Percentiles rank a stretch among this genome's conserved stretches.
Conservation (phyloP, 202 grass and related monocot species). For the Musa balbisiana region DNA sequence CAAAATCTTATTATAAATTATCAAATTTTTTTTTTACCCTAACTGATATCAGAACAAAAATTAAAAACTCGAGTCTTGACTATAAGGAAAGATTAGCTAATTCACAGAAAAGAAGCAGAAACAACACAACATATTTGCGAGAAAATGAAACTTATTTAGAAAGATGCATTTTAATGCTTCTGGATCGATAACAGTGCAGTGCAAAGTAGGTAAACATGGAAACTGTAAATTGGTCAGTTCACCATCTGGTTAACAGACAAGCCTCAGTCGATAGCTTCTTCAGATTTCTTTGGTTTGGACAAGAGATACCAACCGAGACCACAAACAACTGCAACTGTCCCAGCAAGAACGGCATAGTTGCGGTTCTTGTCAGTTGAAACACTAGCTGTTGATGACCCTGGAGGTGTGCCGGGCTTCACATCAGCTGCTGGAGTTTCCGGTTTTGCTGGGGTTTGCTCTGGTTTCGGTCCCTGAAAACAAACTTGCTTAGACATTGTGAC, state of each 20-base stretch:
- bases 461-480: conserved; percentile 48
- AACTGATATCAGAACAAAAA: too few species aligned
- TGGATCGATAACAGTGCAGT: neutral
- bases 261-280: conserved; percentile 55
- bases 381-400: conserved; percentile 37
- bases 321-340: conserved; percentile 48
- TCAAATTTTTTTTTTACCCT: too few species aligned
- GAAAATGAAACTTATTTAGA: neutral
- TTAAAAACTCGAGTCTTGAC: too few species aligned
- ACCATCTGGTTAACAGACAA: neutral
- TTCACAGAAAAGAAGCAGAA: neutral
- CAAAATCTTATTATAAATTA: too few species aligned
- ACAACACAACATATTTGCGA: neutral
- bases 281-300: conserved; percentile 77
- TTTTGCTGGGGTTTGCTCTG: conserved; percentile 32
- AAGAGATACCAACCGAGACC: conserved; percentile 82
- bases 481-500: neutral
- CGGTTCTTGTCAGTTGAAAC: conserved; percentile 63
- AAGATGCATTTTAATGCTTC: neutral
- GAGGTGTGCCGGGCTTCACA: conserved; percentile 19
- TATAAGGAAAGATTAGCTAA: too few species aligned
- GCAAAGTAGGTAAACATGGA: neutral
- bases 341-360: conserved; percentile 78
- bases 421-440: conserved; percentile 28
- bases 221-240: neutral